Evolutionary conservation across 768 basidiomycete genomes (phyloP), one percentile per base, ranked within the genome.

Genomic region (Cubamyces lactineus): DNA sequence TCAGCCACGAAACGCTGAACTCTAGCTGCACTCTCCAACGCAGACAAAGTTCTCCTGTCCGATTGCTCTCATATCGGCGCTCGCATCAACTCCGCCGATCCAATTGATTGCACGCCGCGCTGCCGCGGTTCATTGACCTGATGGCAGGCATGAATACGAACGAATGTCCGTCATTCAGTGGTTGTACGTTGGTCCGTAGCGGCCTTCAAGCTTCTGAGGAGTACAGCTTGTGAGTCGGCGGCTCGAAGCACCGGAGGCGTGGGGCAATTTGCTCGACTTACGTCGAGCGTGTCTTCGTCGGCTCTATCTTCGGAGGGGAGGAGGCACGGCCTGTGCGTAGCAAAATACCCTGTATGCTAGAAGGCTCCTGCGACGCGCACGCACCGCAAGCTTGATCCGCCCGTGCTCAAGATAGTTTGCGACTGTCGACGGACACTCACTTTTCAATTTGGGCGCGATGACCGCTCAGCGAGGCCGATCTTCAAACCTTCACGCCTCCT

Each of bases 401-500:
- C 54, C 54, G 54, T 23, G 26, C 40, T 58, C 38, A 34, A 49
- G 49, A 51, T 50, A 58, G 39, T 9, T 34, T 6, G 34, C 34
- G 34, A 34, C 1, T 11, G 6, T 34, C 34, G 34, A 34, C 9
- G 34, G 34, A 9, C 34, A 34, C 9, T 34, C 34, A 34, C 6
- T 34, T 7, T 11, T 34, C 11, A 8, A 12, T 5, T 23, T 13
- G 39, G 57, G 47, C 41, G 39, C 47, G 47, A 28, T 28, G 39
- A 46, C 23, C n/a, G 40, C 40, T 17, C 3, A 7, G 2, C 16
- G 26, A 19, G 16, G 13, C 30, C 41, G 8, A 34, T 34, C 34
- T 34, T 34, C 41, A 21, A n/a, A 23, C 19, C 42, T 24, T 26
- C 41, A 43, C 41, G 43, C 6, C 13, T 6, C 17, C 11, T 6